Evolutionary conservation across 164 flowering plant species (phyloP).

Genomic region (Kalanchoe fedtschenkoi): DNA sequence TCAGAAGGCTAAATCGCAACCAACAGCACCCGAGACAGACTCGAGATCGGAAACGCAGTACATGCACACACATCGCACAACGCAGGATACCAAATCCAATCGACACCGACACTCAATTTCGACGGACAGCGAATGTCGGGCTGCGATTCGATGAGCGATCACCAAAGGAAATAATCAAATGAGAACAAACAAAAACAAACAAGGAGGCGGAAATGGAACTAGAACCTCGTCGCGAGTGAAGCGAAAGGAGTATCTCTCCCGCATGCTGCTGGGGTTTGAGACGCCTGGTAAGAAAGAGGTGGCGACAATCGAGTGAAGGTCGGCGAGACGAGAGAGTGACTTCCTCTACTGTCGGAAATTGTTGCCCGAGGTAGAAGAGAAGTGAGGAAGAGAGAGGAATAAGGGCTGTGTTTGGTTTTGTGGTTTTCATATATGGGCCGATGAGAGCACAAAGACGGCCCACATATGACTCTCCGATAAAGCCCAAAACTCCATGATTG

Average conservation of each 20-base stretch:
- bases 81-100: not conserved
- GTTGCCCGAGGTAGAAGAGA: too few species aligned
- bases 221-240: not conserved
- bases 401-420: too few species aligned
- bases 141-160: not conserved
- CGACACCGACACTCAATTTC: too few species aligned
- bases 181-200: not conserved
- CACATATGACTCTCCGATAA: too few species aligned
- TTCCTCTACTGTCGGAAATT: not conserved
- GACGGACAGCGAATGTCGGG: too few species aligned
- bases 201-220: not conserved
- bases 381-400: too few species aligned
- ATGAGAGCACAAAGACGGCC: too few species aligned
- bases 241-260: slow-evolving; percentile 4
- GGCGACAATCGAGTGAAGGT: not conserved
- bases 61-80: not conserved
- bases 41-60: not conserved
- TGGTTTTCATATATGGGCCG: too few species aligned
- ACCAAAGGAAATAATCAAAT: too few species aligned
- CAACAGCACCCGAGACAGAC: not conserved
- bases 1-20: not conserved
- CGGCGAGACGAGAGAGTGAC: not conserved
- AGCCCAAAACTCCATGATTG: too few species aligned
- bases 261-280: not conserved
- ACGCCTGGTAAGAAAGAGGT: not conserved